These are phyloP conservation scores for Helicocarpus griseus DNA, from an alignment of 2,329 filamentous ascomycete species.

Conservation along the genomic window DNA sequence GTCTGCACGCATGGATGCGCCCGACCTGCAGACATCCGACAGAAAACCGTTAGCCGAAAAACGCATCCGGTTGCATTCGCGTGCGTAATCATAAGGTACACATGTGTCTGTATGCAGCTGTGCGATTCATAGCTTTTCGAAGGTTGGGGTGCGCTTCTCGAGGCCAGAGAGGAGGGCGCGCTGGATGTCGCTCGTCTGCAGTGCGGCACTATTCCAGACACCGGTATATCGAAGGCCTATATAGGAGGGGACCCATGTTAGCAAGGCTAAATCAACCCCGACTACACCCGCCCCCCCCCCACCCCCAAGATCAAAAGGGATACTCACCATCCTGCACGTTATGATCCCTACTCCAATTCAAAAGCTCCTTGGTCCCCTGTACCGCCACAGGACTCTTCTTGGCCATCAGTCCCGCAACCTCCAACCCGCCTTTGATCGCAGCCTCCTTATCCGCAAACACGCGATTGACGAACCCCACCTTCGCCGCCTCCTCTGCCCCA, in stretches of 20 bases:
- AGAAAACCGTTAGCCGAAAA: too few relatives aligned
- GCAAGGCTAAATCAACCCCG: too few relatives aligned
- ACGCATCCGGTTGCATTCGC: too few relatives aligned
- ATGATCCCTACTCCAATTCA: conserved; percentile 75
- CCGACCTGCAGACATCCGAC: too few relatives aligned
- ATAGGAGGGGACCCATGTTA: neutral
- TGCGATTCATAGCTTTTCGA: conserved; percentile 65
- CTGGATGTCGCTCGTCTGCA: conserved; percentile 72
- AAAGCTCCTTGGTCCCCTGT: conserved; percentile 74
- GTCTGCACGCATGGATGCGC: too few relatives aligned
- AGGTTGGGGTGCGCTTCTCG: conserved; percentile 68
- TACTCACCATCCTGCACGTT: conserved; percentile 62
- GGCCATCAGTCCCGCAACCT: conserved; percentile 57
- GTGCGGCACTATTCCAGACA: conserved; percentile 75
- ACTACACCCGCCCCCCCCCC: too few relatives aligned
- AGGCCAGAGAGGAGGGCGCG: conserved; percentile 66
- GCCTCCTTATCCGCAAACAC: conserved; percentile 45
- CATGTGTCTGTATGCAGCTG: too few relatives aligned
- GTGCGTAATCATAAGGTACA: too few relatives aligned
- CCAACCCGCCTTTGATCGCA: conserved; percentile 53
- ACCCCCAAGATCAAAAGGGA: conserved; percentile 1
- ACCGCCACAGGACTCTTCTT: conserved; percentile 81
- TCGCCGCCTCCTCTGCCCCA: conserved; percentile 34
- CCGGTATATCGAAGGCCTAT: conserved; percentile 68
- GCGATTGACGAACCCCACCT: conserved; percentile 35